These are phyloP conservation scores for Magnolia sinica DNA, from an alignment of 164 flowering plant genomes.

Conservation along the genomic window DNA sequence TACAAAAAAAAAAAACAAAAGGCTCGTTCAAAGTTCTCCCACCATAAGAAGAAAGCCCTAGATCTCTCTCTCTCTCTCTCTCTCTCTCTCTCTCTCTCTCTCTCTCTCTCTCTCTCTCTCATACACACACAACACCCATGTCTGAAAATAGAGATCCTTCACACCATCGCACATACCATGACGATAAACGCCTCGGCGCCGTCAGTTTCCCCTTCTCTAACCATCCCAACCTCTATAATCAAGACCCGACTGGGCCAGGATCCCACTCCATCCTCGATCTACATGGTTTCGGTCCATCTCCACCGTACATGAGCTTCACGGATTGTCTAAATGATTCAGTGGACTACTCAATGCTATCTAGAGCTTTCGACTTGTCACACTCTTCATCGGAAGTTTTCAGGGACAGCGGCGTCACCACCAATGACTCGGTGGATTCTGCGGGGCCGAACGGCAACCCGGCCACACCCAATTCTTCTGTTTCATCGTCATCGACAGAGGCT, in stretches of 20 bases:
- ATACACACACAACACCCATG: slow-evolving; percentile 15
- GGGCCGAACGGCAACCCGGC: slow-evolving; percentile 21
- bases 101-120: not conserved
- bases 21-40: not conserved
- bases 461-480: slow-evolving; percentile 54
- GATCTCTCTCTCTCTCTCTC: not conserved
- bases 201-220: slow-evolving; percentile 3
- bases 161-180: slow-evolving; percentile 20
- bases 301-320: slow-evolving; percentile 36
- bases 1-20: not conserved
- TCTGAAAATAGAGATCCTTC: slow-evolving; percentile 30
- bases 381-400: slow-evolving; percentile 42
- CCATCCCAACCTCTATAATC: not conserved
- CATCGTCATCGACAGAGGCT: slow-evolving; percentile 56
- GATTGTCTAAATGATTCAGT: slow-evolving; percentile 37
- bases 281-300: slow-evolving; percentile 25
- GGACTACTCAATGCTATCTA: slow-evolving; percentile 33
- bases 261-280: slow-evolving; percentile 5
- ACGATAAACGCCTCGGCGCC: not conserved
- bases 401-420: slow-evolving; percentile 19
- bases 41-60: not conserved
- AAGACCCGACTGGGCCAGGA: not conserved
- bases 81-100: not conserved
- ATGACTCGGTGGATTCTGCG: slow-evolving; percentile 9
- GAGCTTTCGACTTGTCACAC: slow-evolving; percentile 41